phyloP scores from a whole-genome alignment of 1,284 basidiomycete genomes.

The Fomes fomentarius region DNA sequence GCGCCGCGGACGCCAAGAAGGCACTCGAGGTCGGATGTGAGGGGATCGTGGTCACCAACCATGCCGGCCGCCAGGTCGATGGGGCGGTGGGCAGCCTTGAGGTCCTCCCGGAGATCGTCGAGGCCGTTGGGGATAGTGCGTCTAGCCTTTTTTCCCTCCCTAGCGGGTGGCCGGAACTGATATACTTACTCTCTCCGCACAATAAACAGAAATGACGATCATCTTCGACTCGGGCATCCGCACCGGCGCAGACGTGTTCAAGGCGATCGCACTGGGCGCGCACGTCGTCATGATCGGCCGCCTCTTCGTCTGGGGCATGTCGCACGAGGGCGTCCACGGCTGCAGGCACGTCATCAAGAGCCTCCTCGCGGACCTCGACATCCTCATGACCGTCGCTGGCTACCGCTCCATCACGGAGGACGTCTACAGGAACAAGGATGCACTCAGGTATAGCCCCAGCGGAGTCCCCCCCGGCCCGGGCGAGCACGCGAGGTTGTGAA shows the following conservation, averaged over 20 bases:
- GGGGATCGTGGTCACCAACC: conserved; percentile 63
- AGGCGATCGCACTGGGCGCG: conserved; percentile 55
- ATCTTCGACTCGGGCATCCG: conserved; percentile 65
- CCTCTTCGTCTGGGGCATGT: conserved; percentile 55
- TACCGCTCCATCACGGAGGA: conserved; percentile 45
- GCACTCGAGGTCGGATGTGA: conserved; percentile 58
- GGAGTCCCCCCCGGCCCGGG: conserved; percentile 39
- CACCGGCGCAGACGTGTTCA: conserved; percentile 60
- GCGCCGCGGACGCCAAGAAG: conserved; percentile 49
- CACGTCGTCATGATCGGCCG: conserved; percentile 50
- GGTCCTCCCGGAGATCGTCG: conserved; percentile 53
- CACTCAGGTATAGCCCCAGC: conserved; percentile 40
- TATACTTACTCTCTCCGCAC: background rate
- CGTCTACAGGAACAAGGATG: conserved; percentile 39
- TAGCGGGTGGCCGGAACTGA: background rate
- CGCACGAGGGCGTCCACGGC: conserved; percentile 49
- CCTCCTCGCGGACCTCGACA: conserved; percentile 65
- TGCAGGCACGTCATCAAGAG: conserved; percentile 61
- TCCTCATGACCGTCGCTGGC: conserved; percentile 54
- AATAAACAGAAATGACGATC: conserved; percentile 52
- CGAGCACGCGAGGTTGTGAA: conserved; percentile 45
- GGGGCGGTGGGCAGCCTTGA: conserved; percentile 59
- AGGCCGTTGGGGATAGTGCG: conserved; percentile 52
- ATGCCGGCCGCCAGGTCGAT: conserved; percentile 65
- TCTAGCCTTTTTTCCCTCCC: conserved; percentile 5